These are phyloP conservation scores for Saccharum spontaneum DNA, from an alignment of 176 grass and related monocot species.

Conservation along the genomic window DNA sequence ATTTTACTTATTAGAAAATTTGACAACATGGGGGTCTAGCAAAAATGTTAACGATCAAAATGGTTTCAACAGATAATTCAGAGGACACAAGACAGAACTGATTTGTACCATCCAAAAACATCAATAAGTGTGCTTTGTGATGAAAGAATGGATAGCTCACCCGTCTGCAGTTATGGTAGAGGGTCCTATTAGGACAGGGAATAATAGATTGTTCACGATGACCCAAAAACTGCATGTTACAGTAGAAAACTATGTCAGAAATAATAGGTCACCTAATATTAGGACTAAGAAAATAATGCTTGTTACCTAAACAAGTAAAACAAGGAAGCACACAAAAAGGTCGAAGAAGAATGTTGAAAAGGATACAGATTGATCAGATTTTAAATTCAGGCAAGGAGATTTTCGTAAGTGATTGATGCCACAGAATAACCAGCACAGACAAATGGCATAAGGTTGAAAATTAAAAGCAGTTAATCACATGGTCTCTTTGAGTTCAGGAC, in stretches of 20 bases:
- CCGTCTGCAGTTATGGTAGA: conserved; percentile 50
- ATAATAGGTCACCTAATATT: conserved; percentile 12
- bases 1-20: not conserved
- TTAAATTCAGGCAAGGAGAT: not conserved
- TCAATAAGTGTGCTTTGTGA: not conserved
- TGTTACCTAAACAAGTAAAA: not conserved
- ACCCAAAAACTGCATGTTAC: conserved; percentile 74
- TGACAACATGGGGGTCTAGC: not conserved
- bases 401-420: conserved; percentile 8
- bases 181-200: conserved; percentile 51
- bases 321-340: not conserved
- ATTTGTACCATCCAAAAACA: not conserved
- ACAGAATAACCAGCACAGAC: not conserved
- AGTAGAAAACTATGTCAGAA: conserved; percentile 43
- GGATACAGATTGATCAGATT: not conserved
- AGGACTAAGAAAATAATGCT: conserved; percentile 5
- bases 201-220: conserved; percentile 54
- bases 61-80: not conserved
- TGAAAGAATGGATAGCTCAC: conserved; percentile 53
- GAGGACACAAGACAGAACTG: not conserved
- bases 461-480: conserved; percentile 21
- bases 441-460: not conserved
- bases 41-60: not conserved
- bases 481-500: conserved; percentile 1
- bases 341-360: not conserved